Evolutionary conservation across 1,139 yeast genomes (phyloP).

Genomic region (Candida pseudoviswanathii): DNA sequence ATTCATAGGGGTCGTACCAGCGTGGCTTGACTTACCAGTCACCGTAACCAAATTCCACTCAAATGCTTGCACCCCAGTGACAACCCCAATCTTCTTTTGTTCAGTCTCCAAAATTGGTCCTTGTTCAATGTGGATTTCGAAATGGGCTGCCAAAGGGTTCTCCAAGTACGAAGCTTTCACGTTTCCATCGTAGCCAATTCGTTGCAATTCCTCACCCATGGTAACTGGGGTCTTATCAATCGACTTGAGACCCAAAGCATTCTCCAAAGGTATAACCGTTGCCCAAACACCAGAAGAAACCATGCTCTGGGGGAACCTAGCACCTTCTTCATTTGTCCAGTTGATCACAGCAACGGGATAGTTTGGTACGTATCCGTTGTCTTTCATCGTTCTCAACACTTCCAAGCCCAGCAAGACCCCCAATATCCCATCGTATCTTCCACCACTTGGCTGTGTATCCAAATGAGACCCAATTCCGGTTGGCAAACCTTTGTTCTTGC

Average conservation of each 20-base stretch:
- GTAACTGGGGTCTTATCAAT: slow-evolving; percentile 55
- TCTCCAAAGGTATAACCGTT: slow-evolving; percentile 47
- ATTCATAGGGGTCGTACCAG: slow-evolving; percentile 74
- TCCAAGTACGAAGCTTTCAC: slow-evolving; percentile 46
- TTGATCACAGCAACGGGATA: slow-evolving; percentile 65
- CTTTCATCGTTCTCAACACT: slow-evolving; percentile 64
- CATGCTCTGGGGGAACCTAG: slow-evolving; percentile 67
- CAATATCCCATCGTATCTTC: slow-evolving; percentile 70
- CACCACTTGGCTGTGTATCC: slow-evolving; percentile 82
- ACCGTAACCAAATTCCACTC: slow-evolving; percentile 60
- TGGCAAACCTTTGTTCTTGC: slow-evolving; percentile 50
- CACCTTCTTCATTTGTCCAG: slow-evolving; percentile 84
- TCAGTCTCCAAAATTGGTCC: slow-evolving; percentile 68
- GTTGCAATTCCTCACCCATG: slow-evolving; percentile 54
- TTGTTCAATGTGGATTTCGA: slow-evolving; percentile 76
- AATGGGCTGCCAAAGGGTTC: slow-evolving; percentile 67
- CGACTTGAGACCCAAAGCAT: slow-evolving; percentile 52
- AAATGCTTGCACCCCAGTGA: slow-evolving; percentile 68
- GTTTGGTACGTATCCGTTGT: slow-evolving; percentile 56
- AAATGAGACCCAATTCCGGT: slow-evolving; percentile 74
- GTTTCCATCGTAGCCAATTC: slow-evolving; percentile 65
- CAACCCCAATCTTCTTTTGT: slow-evolving; percentile 61
- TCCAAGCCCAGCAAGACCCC: slow-evolving; percentile 73
- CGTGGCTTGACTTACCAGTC: slow-evolving; percentile 65
- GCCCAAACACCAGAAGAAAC: slow-evolving; percentile 74